phyloP scores from a whole-genome alignment of 352 stramenopile species.

The Pythium aquatile region DNA sequence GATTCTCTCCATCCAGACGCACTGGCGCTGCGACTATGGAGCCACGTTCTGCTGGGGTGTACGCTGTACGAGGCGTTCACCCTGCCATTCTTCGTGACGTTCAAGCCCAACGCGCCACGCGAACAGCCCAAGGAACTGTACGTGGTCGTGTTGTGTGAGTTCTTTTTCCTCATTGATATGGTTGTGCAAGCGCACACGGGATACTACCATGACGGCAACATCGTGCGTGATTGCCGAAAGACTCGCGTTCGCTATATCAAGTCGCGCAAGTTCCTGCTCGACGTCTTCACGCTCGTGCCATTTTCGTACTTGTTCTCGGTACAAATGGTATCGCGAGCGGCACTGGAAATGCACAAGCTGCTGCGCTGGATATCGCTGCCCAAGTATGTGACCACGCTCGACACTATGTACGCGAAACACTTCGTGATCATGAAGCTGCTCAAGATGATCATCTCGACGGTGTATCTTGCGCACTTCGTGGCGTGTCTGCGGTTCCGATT shows the following conservation, averaged over 20 bases:
- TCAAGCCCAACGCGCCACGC: slow-evolving; percentile 31
- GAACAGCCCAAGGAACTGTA: slow-evolving; percentile 23
- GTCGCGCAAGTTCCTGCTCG: slow-evolving; percentile 44
- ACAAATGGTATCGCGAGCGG: slow-evolving; percentile 12
- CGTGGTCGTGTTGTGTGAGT: slow-evolving; percentile 35
- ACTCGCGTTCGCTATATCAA: slow-evolving; percentile 47
- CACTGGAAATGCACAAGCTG: slow-evolving; percentile 43
- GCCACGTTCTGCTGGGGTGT: slow-evolving; percentile 49
- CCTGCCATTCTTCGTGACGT: slow-evolving; percentile 54
- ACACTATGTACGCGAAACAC: slow-evolving; percentile 61
- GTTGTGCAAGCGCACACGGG: slow-evolving; percentile 55
- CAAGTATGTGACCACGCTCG: slow-evolving; percentile 48
- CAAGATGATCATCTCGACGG: slow-evolving; percentile 43
- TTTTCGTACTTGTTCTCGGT: slow-evolving; percentile 28
- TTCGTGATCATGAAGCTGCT: slow-evolving; percentile 45
- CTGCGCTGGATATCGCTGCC: slow-evolving; percentile 40
- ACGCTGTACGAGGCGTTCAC: slow-evolving; percentile 57
- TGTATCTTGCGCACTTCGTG: slow-evolving; percentile 54
- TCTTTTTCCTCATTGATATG: slow-evolving; percentile 55
- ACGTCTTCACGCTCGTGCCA: slow-evolving; percentile 50
- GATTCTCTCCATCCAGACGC: slow-evolving; percentile 56
- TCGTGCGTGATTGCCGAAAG: slow-evolving; percentile 43
- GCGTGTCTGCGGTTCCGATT: slow-evolving; percentile 62
- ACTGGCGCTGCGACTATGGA: slow-evolving; percentile 42
- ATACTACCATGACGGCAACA: slow-evolving; percentile 58